These are phyloP conservation scores for Obba rivulosa DNA, from an alignment of 768 basidiomycete genomes.

Conservation along the genomic window DNA sequence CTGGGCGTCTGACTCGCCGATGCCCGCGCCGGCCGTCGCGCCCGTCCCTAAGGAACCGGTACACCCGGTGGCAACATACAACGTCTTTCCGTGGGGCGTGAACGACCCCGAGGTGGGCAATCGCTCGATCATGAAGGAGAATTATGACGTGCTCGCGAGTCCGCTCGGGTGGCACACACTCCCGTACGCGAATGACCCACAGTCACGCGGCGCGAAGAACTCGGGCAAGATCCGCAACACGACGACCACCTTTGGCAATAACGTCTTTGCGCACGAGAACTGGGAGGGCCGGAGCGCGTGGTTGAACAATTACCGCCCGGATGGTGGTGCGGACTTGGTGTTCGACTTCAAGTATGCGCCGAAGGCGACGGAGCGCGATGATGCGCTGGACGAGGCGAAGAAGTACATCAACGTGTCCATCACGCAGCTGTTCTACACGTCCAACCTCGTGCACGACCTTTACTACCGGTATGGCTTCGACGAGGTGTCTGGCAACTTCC, in stretches of 20 bases:
- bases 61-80: conserved; percentile 41
- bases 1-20: conserved; percentile 81
- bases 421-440: conserved; percentile 86
- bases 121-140: conserved; percentile 54
- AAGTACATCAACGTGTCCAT: conserved; percentile 84
- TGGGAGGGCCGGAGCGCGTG: conserved; percentile 70
- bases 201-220: conserved; percentile 20
- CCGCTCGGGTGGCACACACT: conserved; percentile 92
- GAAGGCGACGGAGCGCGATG: conserved; percentile 44
- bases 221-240: conserved; percentile 41
- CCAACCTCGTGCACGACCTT: conserved; percentile 76
- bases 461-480: conserved; percentile 87
- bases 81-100: conserved; percentile 73
- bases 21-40: conserved; percentile 22
- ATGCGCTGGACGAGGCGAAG: conserved; percentile 67
- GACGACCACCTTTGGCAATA: conserved; percentile 85
- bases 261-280: conserved; percentile 92
- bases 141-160: conserved; percentile 71
- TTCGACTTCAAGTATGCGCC: conserved; percentile 80
- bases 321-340: conserved; percentile 43
- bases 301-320: conserved; percentile 75
- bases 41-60: conserved; percentile 26
- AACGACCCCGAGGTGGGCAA: conserved; percentile 81
- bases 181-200: conserved; percentile 67
- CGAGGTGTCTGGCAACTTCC: conserved; percentile 92